Conservation (phyloP, 306 rosid genomes). For the Citrullus mucosospermus region DNA sequence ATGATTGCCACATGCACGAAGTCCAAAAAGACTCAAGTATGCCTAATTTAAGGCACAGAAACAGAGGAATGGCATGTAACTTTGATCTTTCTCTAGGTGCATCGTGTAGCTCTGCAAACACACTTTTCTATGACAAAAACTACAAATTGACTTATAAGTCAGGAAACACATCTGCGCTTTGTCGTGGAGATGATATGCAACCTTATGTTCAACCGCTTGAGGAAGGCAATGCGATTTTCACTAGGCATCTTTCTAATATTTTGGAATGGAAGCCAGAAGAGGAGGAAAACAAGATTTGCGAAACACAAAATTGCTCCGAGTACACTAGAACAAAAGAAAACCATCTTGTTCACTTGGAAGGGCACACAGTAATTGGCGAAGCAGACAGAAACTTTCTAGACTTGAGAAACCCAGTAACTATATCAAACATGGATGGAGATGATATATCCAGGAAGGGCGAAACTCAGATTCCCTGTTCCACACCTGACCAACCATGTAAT, state of each 20-base stretch:
- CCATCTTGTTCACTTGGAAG: slow-evolving; percentile 17
- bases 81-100: slow-evolving; percentile 11
- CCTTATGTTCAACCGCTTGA: slow-evolving; percentile 4
- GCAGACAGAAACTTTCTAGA: slow-evolving; percentile 14
- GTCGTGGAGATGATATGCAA: slow-evolving; percentile 11
- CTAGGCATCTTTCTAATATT: slow-evolving; percentile 10
- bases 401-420: not conserved
- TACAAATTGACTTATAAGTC: not conserved
- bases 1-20: not conserved
- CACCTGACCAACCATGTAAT: slow-evolving; percentile 7
- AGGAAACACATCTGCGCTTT: slow-evolving; percentile 1
- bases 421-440: slow-evolving; percentile 16
- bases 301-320: not conserved
- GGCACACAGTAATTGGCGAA: slow-evolving; percentile 6
- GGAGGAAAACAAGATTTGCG: slow-evolving; percentile 9
- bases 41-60: slow-evolving; percentile 4
- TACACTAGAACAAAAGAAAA: slow-evolving; percentile 7
- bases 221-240: not conserved
- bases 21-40: slow-evolving; percentile 7
- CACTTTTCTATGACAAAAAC: slow-evolving; percentile 4
- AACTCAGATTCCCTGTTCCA: slow-evolving; percentile 9
- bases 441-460: slow-evolving; percentile 11
- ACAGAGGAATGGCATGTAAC: slow-evolving; percentile 7
- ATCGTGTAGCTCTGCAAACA: slow-evolving; percentile 10
- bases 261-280: slow-evolving; percentile 14